A percentile compares a stretch with the other conserved stretches of the same genome.
Evolutionary conservation across 2,329 filamentous ascomycete genomes (phyloP).

Genomic region (Sporothrix brunneoviolacea): DNA sequence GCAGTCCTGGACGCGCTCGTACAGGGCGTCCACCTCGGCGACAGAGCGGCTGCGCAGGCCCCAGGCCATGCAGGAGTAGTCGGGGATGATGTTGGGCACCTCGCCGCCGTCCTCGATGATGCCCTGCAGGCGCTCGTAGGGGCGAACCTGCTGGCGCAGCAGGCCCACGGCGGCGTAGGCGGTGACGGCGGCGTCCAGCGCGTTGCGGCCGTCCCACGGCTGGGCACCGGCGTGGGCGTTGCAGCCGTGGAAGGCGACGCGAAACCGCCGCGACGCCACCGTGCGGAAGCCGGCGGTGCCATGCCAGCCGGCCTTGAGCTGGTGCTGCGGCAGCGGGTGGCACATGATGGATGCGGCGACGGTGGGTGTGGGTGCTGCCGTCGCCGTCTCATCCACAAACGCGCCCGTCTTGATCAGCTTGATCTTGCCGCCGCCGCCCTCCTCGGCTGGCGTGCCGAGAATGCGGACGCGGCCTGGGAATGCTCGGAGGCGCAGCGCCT

Average conservation of each 20-base stretch:
- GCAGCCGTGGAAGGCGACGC: constrained; percentile 33
- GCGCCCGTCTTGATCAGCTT: constrained; percentile 37
- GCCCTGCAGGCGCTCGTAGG: constrained; percentile 43
- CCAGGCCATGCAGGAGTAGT: constrained; percentile 32
- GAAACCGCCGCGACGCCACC: constrained; percentile 17
- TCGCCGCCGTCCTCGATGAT: constrained; percentile 35
- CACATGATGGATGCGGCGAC: constrained; percentile 35
- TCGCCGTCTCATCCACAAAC: too few relatives aligned
- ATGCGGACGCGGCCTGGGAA: constrained; percentile 23
- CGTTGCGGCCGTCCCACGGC: constrained; percentile 42
- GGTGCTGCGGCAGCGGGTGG: constrained; percentile 25
- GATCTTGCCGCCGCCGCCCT: constrained; percentile 37
- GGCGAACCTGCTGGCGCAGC: constrained; percentile 41
- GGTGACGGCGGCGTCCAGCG: constrained; percentile 38
- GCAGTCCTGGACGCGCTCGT: constrained; percentile 40
- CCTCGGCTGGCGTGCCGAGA: constrained; percentile 39
- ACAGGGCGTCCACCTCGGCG: too few relatives aligned
- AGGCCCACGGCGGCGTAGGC: constrained; percentile 33
- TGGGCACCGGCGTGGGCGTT: constrained; percentile 39
- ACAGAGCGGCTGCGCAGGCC: too few relatives aligned
- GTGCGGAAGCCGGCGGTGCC: constrained; percentile 10
- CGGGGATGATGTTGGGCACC: constrained; percentile 31
- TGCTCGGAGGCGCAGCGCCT: constrained; percentile 18
- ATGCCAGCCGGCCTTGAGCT: constrained; percentile 12
- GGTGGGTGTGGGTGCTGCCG: too few relatives aligned